Conservation (phyloP, 768 basidiomycete genomes). For the Pleurotus cornucopiae region DNA sequence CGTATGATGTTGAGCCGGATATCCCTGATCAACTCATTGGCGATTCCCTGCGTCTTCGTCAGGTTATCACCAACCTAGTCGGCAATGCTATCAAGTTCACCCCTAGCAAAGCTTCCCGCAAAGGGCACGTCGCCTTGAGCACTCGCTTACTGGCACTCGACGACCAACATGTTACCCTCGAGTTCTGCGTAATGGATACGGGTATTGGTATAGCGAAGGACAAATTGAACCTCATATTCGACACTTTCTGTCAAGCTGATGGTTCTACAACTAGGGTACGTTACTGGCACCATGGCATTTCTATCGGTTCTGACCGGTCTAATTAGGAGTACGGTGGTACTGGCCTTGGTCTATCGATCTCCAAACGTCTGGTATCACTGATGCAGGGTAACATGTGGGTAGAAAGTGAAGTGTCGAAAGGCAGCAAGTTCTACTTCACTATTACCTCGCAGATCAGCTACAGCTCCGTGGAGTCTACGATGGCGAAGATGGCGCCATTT, state of each 20-base stretch:
- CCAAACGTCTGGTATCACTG: conserved; percentile 91
- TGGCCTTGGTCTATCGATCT: conserved; percentile 94
- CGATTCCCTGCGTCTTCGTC: conserved; percentile 89
- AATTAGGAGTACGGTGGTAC: conserved; percentile 93
- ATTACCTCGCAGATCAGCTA: conserved; percentile 83
- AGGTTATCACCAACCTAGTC: conserved; percentile 93
- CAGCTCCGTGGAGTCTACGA: conserved; percentile 66
- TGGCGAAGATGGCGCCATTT: conserved; percentile 83
- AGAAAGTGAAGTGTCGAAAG: conserved; percentile 88
- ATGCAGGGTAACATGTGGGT: conserved; percentile 99
- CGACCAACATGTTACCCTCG: conserved; percentile 81
- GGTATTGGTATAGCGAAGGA: conserved; percentile 99
- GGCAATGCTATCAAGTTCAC: conserved; percentile 99
- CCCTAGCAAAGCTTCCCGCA: conserved; percentile 67
- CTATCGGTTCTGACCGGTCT: conserved; percentile 4
- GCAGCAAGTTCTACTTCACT: conserved; percentile 96
- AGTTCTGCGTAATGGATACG: conserved; percentile 97
- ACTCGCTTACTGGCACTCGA: conserved; percentile 76
- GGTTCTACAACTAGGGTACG: conserved; percentile 92
- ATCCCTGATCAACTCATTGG: conserved; percentile 98
- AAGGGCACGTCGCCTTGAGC: conserved; percentile 89
- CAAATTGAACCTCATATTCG: conserved; percentile 96
- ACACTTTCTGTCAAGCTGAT: conserved; percentile 98
- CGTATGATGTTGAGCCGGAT: conserved; percentile 92
- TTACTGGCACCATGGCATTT: conserved; percentile 10